Conservation (phyloP, 441 rosid genomes). For the Cnidoscolus chayamansa region DNA sequence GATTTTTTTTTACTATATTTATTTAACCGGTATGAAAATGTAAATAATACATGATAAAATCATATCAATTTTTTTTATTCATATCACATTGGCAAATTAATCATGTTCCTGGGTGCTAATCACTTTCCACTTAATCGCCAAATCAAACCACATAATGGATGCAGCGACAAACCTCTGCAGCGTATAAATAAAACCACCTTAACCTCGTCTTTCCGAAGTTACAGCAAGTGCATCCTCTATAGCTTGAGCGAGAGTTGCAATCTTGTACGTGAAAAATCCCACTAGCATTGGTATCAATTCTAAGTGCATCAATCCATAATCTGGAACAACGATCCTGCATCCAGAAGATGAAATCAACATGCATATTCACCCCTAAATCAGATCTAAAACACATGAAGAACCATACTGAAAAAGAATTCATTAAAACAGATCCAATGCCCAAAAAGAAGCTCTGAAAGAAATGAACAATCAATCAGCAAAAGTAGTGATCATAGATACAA, state of each 20-base stretch:
- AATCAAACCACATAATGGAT: neutral
- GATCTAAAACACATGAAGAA: neutral
- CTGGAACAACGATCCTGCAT: slow-evolving; percentile 76
- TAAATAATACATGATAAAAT: neutral
- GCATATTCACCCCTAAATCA: neutral
- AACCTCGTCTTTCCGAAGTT: slow-evolving; percentile 33
- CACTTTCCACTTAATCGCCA: neutral
- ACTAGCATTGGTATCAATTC: slow-evolving; percentile 86
- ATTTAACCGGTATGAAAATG: neutral
- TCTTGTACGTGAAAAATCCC: slow-evolving; percentile 87
- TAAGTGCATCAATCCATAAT: slow-evolving; percentile 68
- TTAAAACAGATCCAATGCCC: neutral
- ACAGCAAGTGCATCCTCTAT: slow-evolving; percentile 55
- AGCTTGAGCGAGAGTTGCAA: slow-evolving; percentile 81
- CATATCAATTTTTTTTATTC: neutral
- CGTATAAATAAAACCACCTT: neutral
- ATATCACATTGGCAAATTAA: neutral
- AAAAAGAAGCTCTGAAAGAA: neutral
- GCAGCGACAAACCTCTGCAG: too few species aligned
- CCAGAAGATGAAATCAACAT: neutral
- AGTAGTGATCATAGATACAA: neutral
- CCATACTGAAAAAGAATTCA: too few species aligned
- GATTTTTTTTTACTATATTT: neutral
- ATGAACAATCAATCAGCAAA: neutral
- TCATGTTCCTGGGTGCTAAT: neutral